Evolutionary conservation across 805 yeast species (phyloP).

Genomic region (Gaillardinia entomophila): DNA sequence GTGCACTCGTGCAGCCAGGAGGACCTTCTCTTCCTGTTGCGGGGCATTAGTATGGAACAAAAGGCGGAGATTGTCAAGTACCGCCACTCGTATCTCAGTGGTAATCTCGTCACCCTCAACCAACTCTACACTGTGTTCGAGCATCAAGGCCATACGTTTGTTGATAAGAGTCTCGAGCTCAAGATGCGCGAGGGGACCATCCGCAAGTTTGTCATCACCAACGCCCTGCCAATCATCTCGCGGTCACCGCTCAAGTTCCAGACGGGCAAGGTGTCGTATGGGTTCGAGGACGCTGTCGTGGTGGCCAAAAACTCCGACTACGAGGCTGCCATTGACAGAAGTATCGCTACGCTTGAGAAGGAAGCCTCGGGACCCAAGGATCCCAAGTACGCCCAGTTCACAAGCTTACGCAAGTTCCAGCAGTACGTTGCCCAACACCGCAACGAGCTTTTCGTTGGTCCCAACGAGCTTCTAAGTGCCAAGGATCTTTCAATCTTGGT

Average conservation of each 20-base stretch:
- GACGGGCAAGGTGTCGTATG: conserved; percentile 34
- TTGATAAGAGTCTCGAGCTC: conserved; percentile 40
- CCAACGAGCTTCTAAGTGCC: conserved; percentile 15
- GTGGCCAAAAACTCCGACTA: conserved; percentile 22
- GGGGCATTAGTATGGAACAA: conserved; percentile 25
- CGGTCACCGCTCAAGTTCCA: conserved; percentile 24
- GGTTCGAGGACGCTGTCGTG: conserved; percentile 38
- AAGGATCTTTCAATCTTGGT: conserved; percentile 29
- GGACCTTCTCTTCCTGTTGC: conserved; percentile 26
- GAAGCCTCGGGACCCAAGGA: conserved; percentile 1
- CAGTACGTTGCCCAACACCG: conserved; percentile 18
- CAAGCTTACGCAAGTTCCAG: conserved; percentile 16
- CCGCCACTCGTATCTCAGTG: conserved; percentile 29
- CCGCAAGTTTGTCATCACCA: conserved; percentile 35
- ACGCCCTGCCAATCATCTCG: conserved; percentile 41
- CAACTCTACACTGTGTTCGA: conserved; percentile 47
- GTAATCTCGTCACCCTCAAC: conserved; percentile 33
- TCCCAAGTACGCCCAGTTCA: conserved; percentile 9
- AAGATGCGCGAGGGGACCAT: conserved; percentile 31
- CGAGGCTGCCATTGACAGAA: conserved; percentile 10
- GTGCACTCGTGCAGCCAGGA: conserved; percentile 8
- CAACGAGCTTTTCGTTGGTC: conserved; percentile 19
- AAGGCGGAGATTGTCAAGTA: conserved; percentile 34
- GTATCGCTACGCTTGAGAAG: conserved; percentile 3
- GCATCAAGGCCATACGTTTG: conserved; percentile 41